Evolutionary conservation across 1,284 basidiomycete genomes (phyloP), one percentile per base, ranked within the genome.

Genomic region (Ganoderma meredithae): DNA sequence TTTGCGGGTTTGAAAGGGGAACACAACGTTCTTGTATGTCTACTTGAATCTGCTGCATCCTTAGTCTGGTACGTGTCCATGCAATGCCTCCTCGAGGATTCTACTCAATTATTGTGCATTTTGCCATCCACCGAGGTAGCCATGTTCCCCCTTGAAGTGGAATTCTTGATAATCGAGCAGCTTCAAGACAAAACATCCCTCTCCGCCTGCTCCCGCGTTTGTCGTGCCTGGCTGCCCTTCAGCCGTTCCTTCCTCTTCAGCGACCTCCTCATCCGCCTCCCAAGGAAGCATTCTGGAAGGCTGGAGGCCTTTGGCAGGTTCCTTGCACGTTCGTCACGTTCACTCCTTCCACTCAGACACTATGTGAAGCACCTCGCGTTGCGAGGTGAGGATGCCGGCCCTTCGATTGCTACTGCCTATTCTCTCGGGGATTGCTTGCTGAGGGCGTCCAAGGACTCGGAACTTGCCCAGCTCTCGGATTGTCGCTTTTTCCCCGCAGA

Each of bases 101-200:
- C 27, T 8, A 8, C 52, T 33, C 17, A 27, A 15, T 55, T 1
- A 31, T 33, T 15, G 13, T 5, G 8, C 3, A 13, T 13, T 3
- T 49, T 8, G 10, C 13, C 8, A 22, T 10, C 12, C n/a, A 49
- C 27, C 27, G 27, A 31, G 27, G 31, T 19, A 17, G 31, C 44
- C 60, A 62, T 47, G 60, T 53, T 66, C 10, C 65, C 65, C 22
- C 53, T 33, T 10, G 65, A 66, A 13, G 41, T 66, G 33, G 65
- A 62, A 41, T 58, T 40, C 40, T 27, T 66, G 47, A 62, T 66
- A 31, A 62, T 66, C 10, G 60, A 66, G 25, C 33, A 62, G n/a
- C 17, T 66, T 10, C 25, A 44, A 9, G 60, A 66, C 59, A 58
- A 43, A 36, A n/a, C n/a, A 41, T 56, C 65, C 13, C 65, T 66